Percentiles rank a stretch among this genome's conserved stretches.
phyloP scores from a whole-genome alignment of 495 filamentous ascomycete genomes.

The Patellaria atrata region DNA sequence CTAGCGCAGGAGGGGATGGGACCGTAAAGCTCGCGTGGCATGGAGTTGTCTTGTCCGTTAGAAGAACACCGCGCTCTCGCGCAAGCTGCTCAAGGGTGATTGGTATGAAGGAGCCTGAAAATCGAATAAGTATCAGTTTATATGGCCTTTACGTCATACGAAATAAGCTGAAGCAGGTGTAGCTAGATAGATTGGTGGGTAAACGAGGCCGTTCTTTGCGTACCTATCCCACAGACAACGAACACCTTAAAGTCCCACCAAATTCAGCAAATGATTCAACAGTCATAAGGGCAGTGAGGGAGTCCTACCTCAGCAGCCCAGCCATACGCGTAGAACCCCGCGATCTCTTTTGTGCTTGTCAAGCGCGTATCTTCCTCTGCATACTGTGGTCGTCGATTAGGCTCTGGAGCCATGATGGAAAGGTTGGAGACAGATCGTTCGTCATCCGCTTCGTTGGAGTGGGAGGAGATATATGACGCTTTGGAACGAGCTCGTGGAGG shows the following conservation, averaged over 20 bases:
- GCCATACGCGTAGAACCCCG: slow-evolving; percentile 90
- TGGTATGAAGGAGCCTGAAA: slow-evolving; percentile 80
- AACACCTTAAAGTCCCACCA: slow-evolving; percentile 43
- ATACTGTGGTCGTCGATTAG: slow-evolving; percentile 34
- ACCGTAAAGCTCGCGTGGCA: slow-evolving; percentile 43
- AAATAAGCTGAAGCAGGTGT: not conserved
- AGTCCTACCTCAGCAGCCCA: slow-evolving; percentile 70
- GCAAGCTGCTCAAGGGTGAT: slow-evolving; percentile 89
- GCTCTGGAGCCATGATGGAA: slow-evolving; percentile 18
- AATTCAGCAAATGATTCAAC: not conserved
- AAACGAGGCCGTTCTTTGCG: slow-evolving; percentile 23
- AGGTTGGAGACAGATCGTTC: slow-evolving; percentile 21
- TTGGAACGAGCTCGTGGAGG: slow-evolving; percentile 16
- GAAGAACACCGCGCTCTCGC: slow-evolving; percentile 73
- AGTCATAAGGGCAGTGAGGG: not conserved
- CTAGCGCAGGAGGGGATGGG: slow-evolving; percentile 21
- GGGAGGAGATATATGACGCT: slow-evolving; percentile 19
- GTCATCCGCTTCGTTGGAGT: slow-evolving; percentile 28
- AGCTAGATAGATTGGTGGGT: slow-evolving; percentile 2
- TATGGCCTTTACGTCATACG: not conserved
- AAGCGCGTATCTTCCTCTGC: slow-evolving; percentile 73
- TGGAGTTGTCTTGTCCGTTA: slow-evolving; percentile 57
- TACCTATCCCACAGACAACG: slow-evolving; percentile 77
- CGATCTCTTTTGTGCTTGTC: slow-evolving; percentile 76
- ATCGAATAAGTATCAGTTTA: not conserved